These are phyloP conservation scores for Corynascus novoguineensis DNA, from an alignment of 495 filamentous ascomycete species.

Conservation along the genomic window DNA sequence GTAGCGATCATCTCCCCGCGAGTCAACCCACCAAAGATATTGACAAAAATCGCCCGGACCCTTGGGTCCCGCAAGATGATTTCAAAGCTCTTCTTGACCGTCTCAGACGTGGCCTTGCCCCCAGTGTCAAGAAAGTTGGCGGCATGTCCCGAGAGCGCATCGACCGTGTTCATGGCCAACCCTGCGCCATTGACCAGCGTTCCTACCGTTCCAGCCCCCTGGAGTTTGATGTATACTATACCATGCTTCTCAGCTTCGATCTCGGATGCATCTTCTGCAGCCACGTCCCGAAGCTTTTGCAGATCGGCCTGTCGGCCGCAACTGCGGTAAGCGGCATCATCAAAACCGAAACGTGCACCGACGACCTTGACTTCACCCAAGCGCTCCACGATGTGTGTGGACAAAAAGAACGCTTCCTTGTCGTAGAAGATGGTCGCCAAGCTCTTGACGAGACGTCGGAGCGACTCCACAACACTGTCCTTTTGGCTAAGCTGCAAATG, in stretches of 20 bases:
- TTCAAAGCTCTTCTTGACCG: slow-evolving; percentile 70
- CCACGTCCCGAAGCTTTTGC: slow-evolving; percentile 50
- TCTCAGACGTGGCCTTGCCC: slow-evolving; percentile 82
- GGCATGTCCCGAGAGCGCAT: slow-evolving; percentile 62
- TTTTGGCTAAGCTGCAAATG: slow-evolving; percentile 23
- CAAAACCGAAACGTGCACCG: slow-evolving; percentile 57
- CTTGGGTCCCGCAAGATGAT: slow-evolving; percentile 64
- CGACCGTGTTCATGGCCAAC: slow-evolving; percentile 88
- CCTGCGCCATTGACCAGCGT: slow-evolving; percentile 85
- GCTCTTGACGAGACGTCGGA: slow-evolving; percentile 47
- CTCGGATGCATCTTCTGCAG: slow-evolving; percentile 52
- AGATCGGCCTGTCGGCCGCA: slow-evolving; percentile 59
- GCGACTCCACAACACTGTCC: slow-evolving; percentile 24
- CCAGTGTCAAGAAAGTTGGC: slow-evolving; percentile 89
- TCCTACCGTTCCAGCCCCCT: slow-evolving; percentile 52
- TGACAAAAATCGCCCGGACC: slow-evolving; percentile 74
- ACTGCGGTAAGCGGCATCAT: slow-evolving; percentile 71
- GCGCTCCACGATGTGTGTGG: slow-evolving; percentile 41
- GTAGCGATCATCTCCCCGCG: slow-evolving; percentile 84
- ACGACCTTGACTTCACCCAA: slow-evolving; percentile 45
- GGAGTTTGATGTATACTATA: slow-evolving; percentile 65
- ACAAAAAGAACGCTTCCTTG: slow-evolving; percentile 62
- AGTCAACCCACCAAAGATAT: slow-evolving; percentile 86
- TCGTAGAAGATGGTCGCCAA: slow-evolving; percentile 58
- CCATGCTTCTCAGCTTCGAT: slow-evolving; percentile 63